phyloP scores from a whole-genome alignment of 169 alveolate species.

The Eimeria zaria region DNA sequence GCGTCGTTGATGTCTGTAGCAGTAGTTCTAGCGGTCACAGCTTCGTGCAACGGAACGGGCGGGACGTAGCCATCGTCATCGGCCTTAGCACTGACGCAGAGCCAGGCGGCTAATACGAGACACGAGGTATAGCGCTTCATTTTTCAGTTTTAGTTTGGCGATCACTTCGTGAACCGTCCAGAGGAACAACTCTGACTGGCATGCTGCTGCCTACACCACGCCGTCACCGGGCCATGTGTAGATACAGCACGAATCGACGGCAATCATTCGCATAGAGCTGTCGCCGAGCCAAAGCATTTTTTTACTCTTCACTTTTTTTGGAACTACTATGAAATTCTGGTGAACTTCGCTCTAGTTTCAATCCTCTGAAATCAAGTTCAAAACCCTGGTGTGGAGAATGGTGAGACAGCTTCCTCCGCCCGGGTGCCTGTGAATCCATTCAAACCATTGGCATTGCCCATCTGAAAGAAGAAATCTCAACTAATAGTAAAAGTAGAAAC shows the following conservation, averaged over 20 bases:
- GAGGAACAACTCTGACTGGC: constrained; percentile 72
- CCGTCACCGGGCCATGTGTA: constrained; percentile 62
- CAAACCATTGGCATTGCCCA: background rate
- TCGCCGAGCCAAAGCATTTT: background rate
- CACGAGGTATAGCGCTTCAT: constrained; percentile 68
- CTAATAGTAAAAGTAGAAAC: background rate
- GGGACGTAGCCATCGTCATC: constrained; percentile 60
- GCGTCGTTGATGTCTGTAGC: constrained; percentile 74
- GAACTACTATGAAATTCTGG: background rate
- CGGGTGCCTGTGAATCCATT: background rate
- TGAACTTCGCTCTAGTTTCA: background rate
- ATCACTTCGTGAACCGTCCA: constrained; percentile 16
- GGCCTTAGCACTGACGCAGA: constrained; percentile 68
- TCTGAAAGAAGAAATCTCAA: background rate
- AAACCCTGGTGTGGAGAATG: background rate
- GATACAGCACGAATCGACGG: constrained; percentile 68
- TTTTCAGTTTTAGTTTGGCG: constrained; percentile 23
- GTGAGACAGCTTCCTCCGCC: constrained; percentile 29
- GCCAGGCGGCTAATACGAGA: constrained; percentile 72
- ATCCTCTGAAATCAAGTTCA: background rate
- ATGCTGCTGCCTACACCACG: constrained; percentile 4
- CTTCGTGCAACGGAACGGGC: constrained; percentile 70
- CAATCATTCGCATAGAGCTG: background rate
- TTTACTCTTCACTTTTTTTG: background rate
- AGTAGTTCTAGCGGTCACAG: constrained; percentile 47